Evolutionary conservation across 129 eudicot species (phyloP).

Genomic region (Flaveria sonorensis): DNA sequence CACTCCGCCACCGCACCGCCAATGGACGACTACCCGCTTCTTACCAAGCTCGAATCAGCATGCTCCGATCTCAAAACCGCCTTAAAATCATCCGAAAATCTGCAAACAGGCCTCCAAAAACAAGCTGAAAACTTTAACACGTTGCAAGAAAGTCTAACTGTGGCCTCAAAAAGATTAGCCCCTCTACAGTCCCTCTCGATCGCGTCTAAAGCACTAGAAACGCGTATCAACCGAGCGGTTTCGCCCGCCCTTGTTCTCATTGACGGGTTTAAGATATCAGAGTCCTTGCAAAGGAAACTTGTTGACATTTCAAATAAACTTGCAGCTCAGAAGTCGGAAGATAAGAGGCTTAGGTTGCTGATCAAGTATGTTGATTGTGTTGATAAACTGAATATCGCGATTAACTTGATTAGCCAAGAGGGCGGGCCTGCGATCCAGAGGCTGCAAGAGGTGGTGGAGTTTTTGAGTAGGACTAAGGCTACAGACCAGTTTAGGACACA

Average conservation of each 20-base stretch:
- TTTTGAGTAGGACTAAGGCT: conserved; percentile 83
- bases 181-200: conserved; percentile 77
- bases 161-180: conserved; percentile 63
- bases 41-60: conserved; percentile 48
- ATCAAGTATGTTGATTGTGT: conserved; percentile 70
- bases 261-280: conserved; percentile 62
- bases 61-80: conserved; percentile 60
- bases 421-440: conserved; percentile 79
- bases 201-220: conserved; percentile 68
- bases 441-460: conserved; percentile 91
- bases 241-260: conserved; percentile 73
- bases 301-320: conserved; percentile 51
- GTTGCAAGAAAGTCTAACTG: conserved; percentile 46
- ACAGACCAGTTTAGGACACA: conserved; percentile 72
- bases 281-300: conserved; percentile 58
- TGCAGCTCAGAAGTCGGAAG: conserved; percentile 32
- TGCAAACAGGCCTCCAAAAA: conserved; percentile 45
- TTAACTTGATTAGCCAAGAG: conserved; percentile 57
- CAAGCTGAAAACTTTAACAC: conserved; percentile 43
- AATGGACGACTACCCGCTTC: conserved; percentile 40
- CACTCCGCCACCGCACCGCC: too few species aligned
- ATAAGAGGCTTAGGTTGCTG: conserved; percentile 46
- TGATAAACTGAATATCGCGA: conserved; percentile 52
- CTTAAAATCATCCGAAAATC: conserved; percentile 39
- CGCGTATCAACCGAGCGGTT: conserved; percentile 76